These are phyloP conservation scores for Mycosphaerella arachidis DNA, from an alignment of 2,329 filamentous ascomycete genomes.

Conservation along the genomic window DNA sequence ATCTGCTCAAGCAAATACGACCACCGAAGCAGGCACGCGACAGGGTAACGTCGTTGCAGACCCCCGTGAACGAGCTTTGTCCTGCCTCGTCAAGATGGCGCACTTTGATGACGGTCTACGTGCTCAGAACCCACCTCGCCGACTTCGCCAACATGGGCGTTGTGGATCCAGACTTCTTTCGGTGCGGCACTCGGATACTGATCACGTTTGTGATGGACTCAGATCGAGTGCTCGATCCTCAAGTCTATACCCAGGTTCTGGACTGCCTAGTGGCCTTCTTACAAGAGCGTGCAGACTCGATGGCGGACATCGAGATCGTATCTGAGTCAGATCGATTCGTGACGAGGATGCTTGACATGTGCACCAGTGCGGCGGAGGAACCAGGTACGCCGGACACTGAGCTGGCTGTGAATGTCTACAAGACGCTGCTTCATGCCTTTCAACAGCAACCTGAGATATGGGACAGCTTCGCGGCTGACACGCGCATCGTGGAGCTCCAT, in stretches of 20 bases:
- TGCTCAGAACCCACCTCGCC: slow-evolving; percentile 58
- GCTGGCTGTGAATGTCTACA: neutral
- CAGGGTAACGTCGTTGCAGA: slow-evolving; percentile 52
- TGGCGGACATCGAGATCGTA: neutral
- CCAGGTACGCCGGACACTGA: neutral
- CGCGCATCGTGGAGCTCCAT: slow-evolving; percentile 36
- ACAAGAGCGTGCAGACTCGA: slow-evolving; percentile 4
- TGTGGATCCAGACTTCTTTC: slow-evolving; percentile 27
- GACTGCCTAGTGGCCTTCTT: slow-evolving; percentile 25
- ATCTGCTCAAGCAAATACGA: slow-evolving; percentile 51
- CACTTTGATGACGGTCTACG: slow-evolving; percentile 63
- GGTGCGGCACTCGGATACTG: slow-evolving; percentile 25
- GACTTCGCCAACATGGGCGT: slow-evolving; percentile 29
- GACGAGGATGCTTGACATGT: slow-evolving; percentile 20
- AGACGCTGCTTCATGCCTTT: slow-evolving; percentile 6
- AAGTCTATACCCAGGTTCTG: slow-evolving; percentile 14
- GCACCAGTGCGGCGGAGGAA: slow-evolving; percentile 5
- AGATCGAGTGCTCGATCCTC: slow-evolving; percentile 5
- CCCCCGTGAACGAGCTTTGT: slow-evolving; percentile 60
- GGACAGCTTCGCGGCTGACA: slow-evolving; percentile 17
- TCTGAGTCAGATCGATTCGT: slow-evolving; percentile 19
- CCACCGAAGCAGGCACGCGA: slow-evolving; percentile 34
- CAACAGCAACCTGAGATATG: slow-evolving; percentile 30
- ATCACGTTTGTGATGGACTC: slow-evolving; percentile 22
- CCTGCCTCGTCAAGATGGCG: slow-evolving; percentile 64